A percentile compares a stretch with the other conserved stretches of the same genome.
Evolutionary conservation across 2,329 filamentous ascomycete species (phyloP).

Genomic region (Daldinia sp.): DNA sequence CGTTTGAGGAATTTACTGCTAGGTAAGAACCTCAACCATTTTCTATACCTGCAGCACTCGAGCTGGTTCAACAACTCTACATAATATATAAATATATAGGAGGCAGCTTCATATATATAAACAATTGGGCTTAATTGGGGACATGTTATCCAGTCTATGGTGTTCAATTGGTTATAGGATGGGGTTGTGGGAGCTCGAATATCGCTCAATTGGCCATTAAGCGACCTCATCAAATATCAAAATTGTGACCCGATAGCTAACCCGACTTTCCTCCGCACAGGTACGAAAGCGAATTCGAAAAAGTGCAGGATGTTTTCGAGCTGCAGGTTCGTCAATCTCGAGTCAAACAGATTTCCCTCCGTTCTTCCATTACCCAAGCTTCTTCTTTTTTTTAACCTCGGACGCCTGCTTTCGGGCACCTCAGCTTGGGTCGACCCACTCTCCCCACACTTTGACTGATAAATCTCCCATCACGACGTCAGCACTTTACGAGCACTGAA

Average conservation of each 20-base stretch:
- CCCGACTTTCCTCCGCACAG: conserved; percentile 57
- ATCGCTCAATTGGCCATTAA: conserved; percentile 38
- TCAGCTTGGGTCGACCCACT: conserved; percentile 27
- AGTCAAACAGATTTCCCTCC: conserved; percentile 5
- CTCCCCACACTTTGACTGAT: conserved; percentile 17
- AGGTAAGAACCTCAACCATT: conserved; percentile 70
- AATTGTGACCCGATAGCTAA: conserved; percentile 50
- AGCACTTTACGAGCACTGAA: neutral
- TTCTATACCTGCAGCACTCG: neutral
- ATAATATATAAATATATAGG: neutral
- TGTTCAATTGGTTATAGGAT: conserved; percentile 15
- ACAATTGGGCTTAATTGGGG: conserved; percentile 26
- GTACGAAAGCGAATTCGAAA: conserved; percentile 99
- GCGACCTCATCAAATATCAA: neutral
- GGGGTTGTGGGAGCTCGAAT: conserved; percentile 23
- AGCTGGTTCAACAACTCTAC: neutral
- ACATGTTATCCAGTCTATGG: conserved; percentile 1
- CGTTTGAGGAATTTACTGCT: conserved; percentile 97
- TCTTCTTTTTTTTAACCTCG: conserved; percentile 7
- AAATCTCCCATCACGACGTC: conserved; percentile 38
- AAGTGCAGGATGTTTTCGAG: conserved; percentile 98
- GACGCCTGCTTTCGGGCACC: neutral
- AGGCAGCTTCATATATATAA: neutral
- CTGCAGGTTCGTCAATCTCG: conserved; percentile 77
- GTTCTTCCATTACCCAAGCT: neutral